Base-by-base conservation (phyloP, 441 rosid genomes). In the Erodium chrysanthum region DNA sequence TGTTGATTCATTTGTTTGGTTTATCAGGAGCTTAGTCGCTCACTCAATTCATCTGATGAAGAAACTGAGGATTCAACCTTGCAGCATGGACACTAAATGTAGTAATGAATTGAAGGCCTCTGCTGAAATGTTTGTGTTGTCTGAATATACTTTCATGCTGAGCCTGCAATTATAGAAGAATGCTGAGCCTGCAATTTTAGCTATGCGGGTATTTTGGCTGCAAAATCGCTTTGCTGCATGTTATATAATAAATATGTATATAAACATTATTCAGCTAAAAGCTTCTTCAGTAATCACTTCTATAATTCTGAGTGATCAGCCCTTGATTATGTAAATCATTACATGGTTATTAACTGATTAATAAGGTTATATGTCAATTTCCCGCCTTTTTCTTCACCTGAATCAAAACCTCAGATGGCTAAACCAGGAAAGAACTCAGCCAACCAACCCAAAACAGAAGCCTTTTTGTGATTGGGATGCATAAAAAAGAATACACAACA, bases 11-110 rank as follows among this genome's bases (percentile, higher is more conserved):
- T 68, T 37, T 69, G 22, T 66, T 33, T 65, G 14, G 29, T 54
- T 60, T 5, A 7, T 67, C 20, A 84, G 88, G 84, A 73, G 70
- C 75, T 84, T 4, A 66, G 78, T 18, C 50, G 76, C 65, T 71
- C 80, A 8, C 66, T 29, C n/a, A 68, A 54, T 71, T 77, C 82
- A 73, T 81, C 84, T 21, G 92, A 86, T 15, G 94, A 87, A 59
- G 96, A 92, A 82, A 68, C 86, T 23, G 88, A 85, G 61, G 54
- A 71, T 9, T 52, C 80, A n/a, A 68, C 59, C 17, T 18, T 37
- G 63, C 80, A 81, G 74, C 76, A 81, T 9, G 81, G 66, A 54
- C 70, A 79, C 68, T 81, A 80, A 33, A 68, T 44, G 40, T 33
- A 9, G 9, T 5, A 5, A 33, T 9, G 7, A 3, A 33, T 33